phyloP scores from a whole-genome alignment of 805 yeast species.

The Cyberlindnera mississippiensis region DNA sequence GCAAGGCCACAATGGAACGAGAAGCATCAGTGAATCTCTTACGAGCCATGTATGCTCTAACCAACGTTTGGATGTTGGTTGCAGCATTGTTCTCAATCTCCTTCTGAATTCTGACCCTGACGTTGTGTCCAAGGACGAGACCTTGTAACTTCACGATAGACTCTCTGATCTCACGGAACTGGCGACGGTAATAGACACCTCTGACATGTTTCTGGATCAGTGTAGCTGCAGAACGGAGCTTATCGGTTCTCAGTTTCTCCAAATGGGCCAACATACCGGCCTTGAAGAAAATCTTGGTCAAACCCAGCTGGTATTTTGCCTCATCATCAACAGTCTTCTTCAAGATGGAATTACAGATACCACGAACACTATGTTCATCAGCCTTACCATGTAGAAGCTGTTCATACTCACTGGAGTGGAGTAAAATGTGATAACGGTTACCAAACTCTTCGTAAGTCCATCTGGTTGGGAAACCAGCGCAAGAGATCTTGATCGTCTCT shows the following conservation, averaged over 20 bases:
- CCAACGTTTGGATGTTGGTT: conserved; percentile 60
- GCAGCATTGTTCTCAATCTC: conserved; percentile 64
- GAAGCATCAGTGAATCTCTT: conserved; percentile 29
- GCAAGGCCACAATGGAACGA: conserved; percentile 38
- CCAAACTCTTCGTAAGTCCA: conserved; percentile 95
- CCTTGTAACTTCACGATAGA: conserved; percentile 59
- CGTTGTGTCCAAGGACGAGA: conserved; percentile 56
- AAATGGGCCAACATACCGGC: conserved; percentile 94
- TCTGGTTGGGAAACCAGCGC: conserved; percentile 97
- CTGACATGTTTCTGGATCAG: conserved; percentile 81
- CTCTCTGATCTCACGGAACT: conserved; percentile 49
- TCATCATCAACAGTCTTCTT: conserved; percentile 59
- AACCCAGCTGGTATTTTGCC: conserved; percentile 81
- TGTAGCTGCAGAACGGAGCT: conserved; percentile 72
- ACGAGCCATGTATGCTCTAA: conserved; percentile 54
- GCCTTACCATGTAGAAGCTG: conserved; percentile 49
- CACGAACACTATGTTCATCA: conserved; percentile 52
- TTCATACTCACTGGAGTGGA: conserved; percentile 68
- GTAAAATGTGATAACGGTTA: conserved; percentile 77
- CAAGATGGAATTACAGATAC: conserved; percentile 67
- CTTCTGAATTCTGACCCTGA: conserved; percentile 50
- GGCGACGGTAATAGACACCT: conserved; percentile 56
- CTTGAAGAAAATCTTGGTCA: conserved; percentile 89
- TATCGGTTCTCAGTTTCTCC: conserved; percentile 80
- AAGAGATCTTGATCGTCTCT: conserved; percentile 92